Percentiles rank a stretch among this genome's conserved stretches.
Conservation (phyloP, 2,329 filamentous ascomycete genomes). For the Pyrenophora teres region DNA sequence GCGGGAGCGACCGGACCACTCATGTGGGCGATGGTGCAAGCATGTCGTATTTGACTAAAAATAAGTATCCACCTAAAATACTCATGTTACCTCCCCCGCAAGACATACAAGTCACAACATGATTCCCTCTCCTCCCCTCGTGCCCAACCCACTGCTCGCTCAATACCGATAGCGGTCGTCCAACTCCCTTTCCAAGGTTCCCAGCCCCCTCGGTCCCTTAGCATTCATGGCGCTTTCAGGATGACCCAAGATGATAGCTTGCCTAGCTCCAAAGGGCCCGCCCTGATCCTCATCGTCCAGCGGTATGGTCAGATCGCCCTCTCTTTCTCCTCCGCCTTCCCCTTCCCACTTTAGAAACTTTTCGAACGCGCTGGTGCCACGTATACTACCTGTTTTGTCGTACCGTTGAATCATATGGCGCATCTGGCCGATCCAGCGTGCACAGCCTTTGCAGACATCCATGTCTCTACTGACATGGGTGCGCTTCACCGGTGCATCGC, state of each 20-base stretch:
- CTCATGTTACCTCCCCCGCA: not conserved
- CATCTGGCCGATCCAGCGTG: constrained; percentile 36
- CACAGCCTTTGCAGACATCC: constrained; percentile 39
- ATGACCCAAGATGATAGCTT: constrained; percentile 31
- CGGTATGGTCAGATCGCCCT: constrained; percentile 30
- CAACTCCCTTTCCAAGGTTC: constrained; percentile 15
- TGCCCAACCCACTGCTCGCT: not conserved
- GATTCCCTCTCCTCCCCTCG: not conserved
- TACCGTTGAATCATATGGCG: constrained; percentile 36
- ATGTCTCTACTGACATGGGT: constrained; percentile 31
- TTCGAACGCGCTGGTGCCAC: constrained; percentile 36
- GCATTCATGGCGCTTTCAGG: constrained; percentile 22
- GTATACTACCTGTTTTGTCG: constrained; percentile 38
- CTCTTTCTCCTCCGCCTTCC: constrained; percentile 21
- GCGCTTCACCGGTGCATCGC: constrained; percentile 22
- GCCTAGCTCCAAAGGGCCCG: constrained; percentile 21
- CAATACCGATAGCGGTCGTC: constrained; percentile 7
- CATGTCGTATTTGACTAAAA: not conserved
- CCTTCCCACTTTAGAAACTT: constrained; percentile 35
- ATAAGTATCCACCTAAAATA: not conserved
- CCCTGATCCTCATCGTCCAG: constrained; percentile 20
- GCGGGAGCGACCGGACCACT: not conserved
- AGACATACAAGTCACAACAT: not conserved
- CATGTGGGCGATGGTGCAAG: not conserved
- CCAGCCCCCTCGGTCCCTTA: constrained; percentile 19